A percentile compares a stretch with the other conserved stretches of the same genome.
Conservation (phyloP, 2,329 filamentous ascomycete genomes). For the Macrophomina pseudophaseolina region DNA sequence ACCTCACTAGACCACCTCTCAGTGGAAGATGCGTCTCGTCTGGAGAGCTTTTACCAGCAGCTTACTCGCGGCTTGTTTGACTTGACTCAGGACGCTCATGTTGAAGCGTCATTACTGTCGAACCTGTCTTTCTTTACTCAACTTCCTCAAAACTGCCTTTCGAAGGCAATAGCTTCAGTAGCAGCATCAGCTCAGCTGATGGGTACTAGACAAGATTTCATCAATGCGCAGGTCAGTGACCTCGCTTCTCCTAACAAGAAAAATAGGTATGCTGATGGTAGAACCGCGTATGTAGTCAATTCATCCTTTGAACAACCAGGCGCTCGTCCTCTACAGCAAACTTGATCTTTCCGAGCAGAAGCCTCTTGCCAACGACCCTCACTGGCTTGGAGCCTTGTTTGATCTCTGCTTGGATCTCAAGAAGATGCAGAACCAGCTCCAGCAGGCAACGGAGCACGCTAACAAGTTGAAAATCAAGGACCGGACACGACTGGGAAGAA, state of each 20-base stretch:
- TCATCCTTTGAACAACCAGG: slow-evolving; percentile 54
- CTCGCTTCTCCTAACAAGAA: slow-evolving; percentile 25
- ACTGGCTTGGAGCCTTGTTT: slow-evolving; percentile 24
- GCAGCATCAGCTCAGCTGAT: background rate
- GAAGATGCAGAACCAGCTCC: slow-evolving; percentile 12
- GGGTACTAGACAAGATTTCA: slow-evolving; percentile 20
- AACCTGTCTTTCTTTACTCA: slow-evolving; percentile 35
- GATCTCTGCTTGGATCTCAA: slow-evolving; percentile 20
- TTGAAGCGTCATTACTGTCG: background rate
- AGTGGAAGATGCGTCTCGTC: slow-evolving; percentile 35
- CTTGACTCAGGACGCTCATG: background rate
- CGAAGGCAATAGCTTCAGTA: background rate
- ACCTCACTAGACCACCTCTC: slow-evolving; percentile 44
- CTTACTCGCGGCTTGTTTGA: slow-evolving; percentile 28
- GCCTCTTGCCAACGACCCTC: background rate
- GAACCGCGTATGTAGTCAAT: slow-evolving; percentile 40
- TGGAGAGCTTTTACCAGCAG: slow-evolving; percentile 41
- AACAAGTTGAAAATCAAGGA: slow-evolving; percentile 25
- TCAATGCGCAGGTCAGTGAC: slow-evolving; percentile 29
- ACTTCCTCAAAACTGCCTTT: slow-evolving; percentile 34
- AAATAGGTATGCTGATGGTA: slow-evolving; percentile 25
- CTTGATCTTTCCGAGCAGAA: background rate
- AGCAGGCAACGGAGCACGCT: background rate
- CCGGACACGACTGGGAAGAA: slow-evolving; percentile 31
- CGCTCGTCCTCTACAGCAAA: slow-evolving; percentile 40